These are phyloP conservation scores for Aspergillus pseudotamarii DNA, from an alignment of 2,329 filamentous ascomycete genomes.

Conservation along the genomic window DNA sequence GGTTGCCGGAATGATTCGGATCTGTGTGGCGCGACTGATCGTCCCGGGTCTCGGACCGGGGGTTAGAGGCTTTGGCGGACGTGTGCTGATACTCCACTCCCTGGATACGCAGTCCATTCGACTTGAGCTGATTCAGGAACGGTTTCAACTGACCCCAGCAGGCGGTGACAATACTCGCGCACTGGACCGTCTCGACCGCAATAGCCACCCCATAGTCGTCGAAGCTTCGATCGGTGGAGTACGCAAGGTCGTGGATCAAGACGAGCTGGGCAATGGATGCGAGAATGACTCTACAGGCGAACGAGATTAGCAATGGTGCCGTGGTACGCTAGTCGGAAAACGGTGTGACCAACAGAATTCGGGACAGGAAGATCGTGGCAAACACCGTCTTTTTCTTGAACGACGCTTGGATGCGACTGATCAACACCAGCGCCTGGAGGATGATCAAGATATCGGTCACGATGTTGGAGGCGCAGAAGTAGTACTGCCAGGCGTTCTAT, in stretches of 20 bases:
- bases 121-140: constrained; percentile 25
- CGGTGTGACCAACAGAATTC: constrained; percentile 21
- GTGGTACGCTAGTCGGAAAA: neutral
- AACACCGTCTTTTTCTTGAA: constrained; percentile 21
- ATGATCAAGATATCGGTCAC: constrained; percentile 25
- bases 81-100: constrained; percentile 15
- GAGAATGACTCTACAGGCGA: constrained; percentile 16
- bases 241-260: constrained; percentile 12
- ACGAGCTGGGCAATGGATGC: constrained; percentile 19
- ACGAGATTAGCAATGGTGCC: neutral
- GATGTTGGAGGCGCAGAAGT: constrained; percentile 23
- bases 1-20: neutral
- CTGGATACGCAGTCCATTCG: constrained; percentile 21
- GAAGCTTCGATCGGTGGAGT: constrained; percentile 21
- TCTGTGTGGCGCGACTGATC: neutral
- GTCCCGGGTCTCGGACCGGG: neutral
- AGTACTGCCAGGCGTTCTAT: constrained; percentile 22
- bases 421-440: constrained; percentile 23
- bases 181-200: constrained; percentile 22
- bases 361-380: constrained; percentile 25
- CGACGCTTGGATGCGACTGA: constrained; percentile 24
- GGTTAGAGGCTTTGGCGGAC: neutral
- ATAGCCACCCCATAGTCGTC: constrained; percentile 24
- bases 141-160: constrained; percentile 26
- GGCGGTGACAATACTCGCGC: constrained; percentile 29